phyloP scores from a whole-genome alignment of 352 stramenopile genomes.

The Phytopythium helicoides region DNA sequence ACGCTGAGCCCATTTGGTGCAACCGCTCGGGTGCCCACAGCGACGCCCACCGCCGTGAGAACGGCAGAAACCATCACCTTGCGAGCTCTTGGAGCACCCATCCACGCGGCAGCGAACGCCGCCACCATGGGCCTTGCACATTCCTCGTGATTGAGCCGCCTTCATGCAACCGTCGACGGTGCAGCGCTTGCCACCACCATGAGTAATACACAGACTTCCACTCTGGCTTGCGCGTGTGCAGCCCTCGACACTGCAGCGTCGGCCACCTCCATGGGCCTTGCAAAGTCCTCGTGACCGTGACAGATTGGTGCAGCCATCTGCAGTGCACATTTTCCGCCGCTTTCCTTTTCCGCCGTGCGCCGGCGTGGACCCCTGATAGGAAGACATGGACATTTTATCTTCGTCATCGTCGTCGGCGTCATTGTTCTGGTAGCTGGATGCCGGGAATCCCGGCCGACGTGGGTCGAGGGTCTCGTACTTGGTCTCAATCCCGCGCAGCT shows the following conservation, averaged over 20 bases:
- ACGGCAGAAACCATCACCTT: constrained; percentile 82
- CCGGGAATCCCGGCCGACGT: not conserved
- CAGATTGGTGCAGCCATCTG: constrained; percentile 71
- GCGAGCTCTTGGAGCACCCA: constrained; percentile 79
- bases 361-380: constrained; percentile 11
- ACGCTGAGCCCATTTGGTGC: constrained; percentile 78
- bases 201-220: constrained; percentile 78
- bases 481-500: constrained; percentile 6
- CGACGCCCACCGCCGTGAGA: constrained; percentile 70
- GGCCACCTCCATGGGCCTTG: constrained; percentile 72
- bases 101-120: constrained; percentile 81
- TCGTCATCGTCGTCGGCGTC: constrained; percentile 18
- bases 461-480: constrained; percentile 4
- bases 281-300: constrained; percentile 75
- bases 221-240: constrained; percentile 80
- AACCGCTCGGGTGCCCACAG: constrained; percentile 68
- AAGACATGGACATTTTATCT: constrained; percentile 14
- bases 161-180: constrained; percentile 78
- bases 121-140: constrained; percentile 84
- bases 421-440: constrained; percentile 6
- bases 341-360: constrained; percentile 44
- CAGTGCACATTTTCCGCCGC: constrained; percentile 79
- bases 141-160: constrained; percentile 72
- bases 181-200: constrained; percentile 81
- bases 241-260: constrained; percentile 74